phyloP scores from a whole-genome alignment of 2,329 filamentous ascomycete species.

The Talaromyces piceae region DNA sequence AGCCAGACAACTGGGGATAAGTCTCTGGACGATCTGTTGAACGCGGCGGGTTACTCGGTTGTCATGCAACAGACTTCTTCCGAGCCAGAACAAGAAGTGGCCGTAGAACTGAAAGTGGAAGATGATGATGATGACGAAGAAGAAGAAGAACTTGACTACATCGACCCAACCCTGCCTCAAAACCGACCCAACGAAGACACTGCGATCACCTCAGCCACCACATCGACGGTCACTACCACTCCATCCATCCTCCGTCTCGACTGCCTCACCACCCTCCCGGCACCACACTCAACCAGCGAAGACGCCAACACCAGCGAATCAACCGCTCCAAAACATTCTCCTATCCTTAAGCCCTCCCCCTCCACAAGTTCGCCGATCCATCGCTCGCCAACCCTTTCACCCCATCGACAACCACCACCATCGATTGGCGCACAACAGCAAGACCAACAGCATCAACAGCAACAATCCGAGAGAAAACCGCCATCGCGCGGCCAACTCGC shows the following conservation, averaged over 20 bases:
- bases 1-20: slow-evolving; percentile 14
- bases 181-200: slow-evolving; percentile 37
- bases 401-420: slow-evolving; percentile 15
- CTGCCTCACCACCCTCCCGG: slow-evolving; percentile 24
- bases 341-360: slow-evolving; percentile 28
- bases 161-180: slow-evolving; percentile 42
- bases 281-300: slow-evolving; percentile 23
- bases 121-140: slow-evolving; percentile 14
- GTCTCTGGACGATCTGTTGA: slow-evolving; percentile 37
- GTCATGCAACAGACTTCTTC: slow-evolving; percentile 15
- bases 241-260: slow-evolving; percentile 29
- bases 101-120: no score
- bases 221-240: slow-evolving; percentile 15
- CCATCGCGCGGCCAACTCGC: slow-evolving; percentile 33
- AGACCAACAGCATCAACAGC: no score
- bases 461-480: no score
- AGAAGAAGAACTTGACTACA: slow-evolving; percentile 17
- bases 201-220: no score
- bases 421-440: no score
- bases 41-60: slow-evolving; percentile 34
- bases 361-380: slow-evolving; percentile 10
- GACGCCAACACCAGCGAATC: no score
- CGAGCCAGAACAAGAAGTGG: not conserved
- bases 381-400: slow-evolving; percentile 12
- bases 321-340: slow-evolving; percentile 27